phyloP scores from a whole-genome alignment of 306 rosid genomes.

The Vigna unguiculata region DNA sequence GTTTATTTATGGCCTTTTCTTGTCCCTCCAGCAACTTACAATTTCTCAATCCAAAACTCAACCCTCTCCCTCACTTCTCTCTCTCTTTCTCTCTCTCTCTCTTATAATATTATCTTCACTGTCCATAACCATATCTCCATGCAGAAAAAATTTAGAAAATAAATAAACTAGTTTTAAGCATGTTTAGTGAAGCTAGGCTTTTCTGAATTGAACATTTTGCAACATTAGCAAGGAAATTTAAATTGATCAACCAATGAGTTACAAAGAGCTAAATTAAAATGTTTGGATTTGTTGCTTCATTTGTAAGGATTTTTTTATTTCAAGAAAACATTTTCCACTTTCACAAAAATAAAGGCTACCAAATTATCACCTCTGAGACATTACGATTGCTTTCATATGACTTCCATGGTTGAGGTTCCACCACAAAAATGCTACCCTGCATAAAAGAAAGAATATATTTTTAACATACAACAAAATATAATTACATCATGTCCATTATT shows the following conservation, averaged over 20 bases:
- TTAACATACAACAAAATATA: constrained; percentile 16
- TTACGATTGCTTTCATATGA: constrained; percentile 62
- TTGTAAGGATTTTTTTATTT: background rate
- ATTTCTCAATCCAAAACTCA: constrained; percentile 3
- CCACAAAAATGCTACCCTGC: constrained; percentile 88
- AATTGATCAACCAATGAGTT: too few relatives aligned
- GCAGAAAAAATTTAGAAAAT: too few relatives aligned
- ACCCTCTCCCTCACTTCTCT: background rate
- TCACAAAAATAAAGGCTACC: constrained; percentile 7
- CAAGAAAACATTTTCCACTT: background rate
- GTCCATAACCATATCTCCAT: constrained; percentile 40
- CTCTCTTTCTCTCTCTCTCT: too few relatives aligned
- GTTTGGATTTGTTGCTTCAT: too few relatives aligned
- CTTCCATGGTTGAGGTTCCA: constrained; percentile 99
- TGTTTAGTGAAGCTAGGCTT: too few relatives aligned
- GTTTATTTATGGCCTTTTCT: background rate
- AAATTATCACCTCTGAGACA: constrained; percentile 53
- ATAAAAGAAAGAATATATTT: constrained; percentile 33
- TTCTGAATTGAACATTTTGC: too few relatives aligned
- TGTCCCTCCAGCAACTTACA: background rate
- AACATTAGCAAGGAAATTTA: too few relatives aligned
- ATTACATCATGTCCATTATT: constrained; percentile 8
- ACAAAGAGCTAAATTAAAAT: too few relatives aligned
- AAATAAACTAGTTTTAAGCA: too few relatives aligned
- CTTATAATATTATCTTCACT: background rate